Base-by-base conservation (phyloP, 2,329 filamentous ascomycete genomes). In the Tothia fuscella region DNA sequence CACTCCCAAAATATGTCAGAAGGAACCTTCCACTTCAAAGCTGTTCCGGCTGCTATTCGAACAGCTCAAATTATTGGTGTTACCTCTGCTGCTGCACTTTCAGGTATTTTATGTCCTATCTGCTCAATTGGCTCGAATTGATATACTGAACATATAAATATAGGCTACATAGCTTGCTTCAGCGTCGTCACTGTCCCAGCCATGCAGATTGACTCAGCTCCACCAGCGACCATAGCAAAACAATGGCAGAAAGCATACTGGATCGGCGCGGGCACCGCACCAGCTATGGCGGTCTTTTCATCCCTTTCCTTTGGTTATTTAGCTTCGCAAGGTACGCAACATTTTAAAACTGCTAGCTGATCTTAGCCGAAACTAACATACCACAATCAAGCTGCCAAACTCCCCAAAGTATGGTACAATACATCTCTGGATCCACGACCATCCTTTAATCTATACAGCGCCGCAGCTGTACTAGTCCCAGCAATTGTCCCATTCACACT, bases 401-500 rank as follows among this genome's bases (percentile, higher is more conserved):
- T 6, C 35, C 35, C 20, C n/a, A 25, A 32, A 13, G 5, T 30
- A 19, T 30, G 25, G n/a, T n/a, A 9, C 21, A 30, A 16, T 12
- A 19, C 12, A 7, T 9, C 14, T 19, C 12, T 34, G 7, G 13
- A 31, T 32, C 10, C 16, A 30, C 38, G n/a, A 17, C 16, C n/a
- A 24, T 17, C 13, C 24, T 40, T 44, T 33, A 29, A 40, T 14
- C 41, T 46, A 3, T 45, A 44, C 20, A 20, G 41, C 5, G 17
- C 29, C n/a, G 41, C 40, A 7, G 43, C 43, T 9, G 30, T 46
- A 20, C 16, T 45, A 17, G 24, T 38, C 6, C 39, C 41, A 2
- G 22, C 33, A 6, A 44, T 41, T 26, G 41, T 39, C 9, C 43
- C 43, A 29, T 46, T 38, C n/a, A 46, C 43, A 3, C 14, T 46